Conservation (phyloP, 2,329 filamentous ascomycete species). For the Hymenoscyphus fraxineus region DNA sequence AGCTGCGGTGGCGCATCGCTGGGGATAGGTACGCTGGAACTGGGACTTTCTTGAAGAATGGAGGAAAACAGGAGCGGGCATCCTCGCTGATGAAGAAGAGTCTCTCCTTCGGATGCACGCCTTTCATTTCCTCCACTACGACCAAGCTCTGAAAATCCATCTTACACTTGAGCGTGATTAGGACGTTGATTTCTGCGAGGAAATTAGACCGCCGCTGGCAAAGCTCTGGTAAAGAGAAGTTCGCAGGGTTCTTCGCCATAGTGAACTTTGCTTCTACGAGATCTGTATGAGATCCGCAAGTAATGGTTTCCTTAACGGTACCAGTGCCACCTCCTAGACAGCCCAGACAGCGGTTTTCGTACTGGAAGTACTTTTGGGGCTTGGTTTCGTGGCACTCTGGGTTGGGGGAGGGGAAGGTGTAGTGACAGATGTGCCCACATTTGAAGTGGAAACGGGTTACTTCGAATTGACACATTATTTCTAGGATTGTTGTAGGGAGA, state of each 20-base stretch:
- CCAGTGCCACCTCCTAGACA: background rate
- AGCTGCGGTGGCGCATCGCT: background rate
- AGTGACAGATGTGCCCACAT: background rate
- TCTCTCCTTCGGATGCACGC: background rate
- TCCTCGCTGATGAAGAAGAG: background rate
- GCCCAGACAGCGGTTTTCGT: background rate
- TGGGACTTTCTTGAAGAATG: background rate
- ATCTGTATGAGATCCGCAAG: background rate
- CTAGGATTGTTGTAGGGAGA: background rate
- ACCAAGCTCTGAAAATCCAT: background rate
- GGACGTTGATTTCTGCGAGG: background rate
- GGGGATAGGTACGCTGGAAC: background rate
- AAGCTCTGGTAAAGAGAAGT: background rate
- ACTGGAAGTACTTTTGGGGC: background rate
- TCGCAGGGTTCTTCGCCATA: background rate
- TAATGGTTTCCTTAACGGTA: background rate
- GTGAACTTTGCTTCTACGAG: background rate
- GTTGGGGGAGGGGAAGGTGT: background rate
- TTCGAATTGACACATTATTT: background rate
- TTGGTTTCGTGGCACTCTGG: background rate
- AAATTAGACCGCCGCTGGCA: background rate
- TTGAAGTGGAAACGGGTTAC: background rate
- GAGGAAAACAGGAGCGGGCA: too few relatives aligned
- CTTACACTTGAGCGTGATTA: background rate
- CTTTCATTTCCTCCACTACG: background rate